A percentile compares a stretch with the other conserved stretches of the same genome.
Conservation (phyloP, 176 grass and related monocot species). For the maize (Zea mays) region Zm-B73-REFERENCE-NAM-5.0 NC_050100.1:90284001-90284500, state of each 20-base stretch:
- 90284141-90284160: constrained; percentile 16
- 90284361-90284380: neutral
- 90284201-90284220: constrained; percentile 44
- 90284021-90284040: constrained; percentile 81
- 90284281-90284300: constrained; percentile 91
- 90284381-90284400: no score
- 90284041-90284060: constrained; percentile 70
- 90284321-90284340: constrained; percentile 28
- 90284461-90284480: no score
- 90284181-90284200: constrained; percentile 29
- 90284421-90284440: no score
- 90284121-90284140: constrained; percentile 28
- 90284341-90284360: neutral
- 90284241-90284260: constrained; percentile 93
- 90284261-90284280: constrained; percentile 99
- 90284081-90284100: constrained; percentile 98
- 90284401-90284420: no score
- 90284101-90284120: constrained; percentile 76
- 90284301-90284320: constrained; percentile 58
- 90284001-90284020: constrained; percentile 1
- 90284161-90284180: constrained; percentile 20
- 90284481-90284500: no score
- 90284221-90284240: constrained; percentile 97
- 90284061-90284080: constrained; percentile 73
- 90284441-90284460: no score